phyloP scores from a whole-genome alignment of 2,329 filamentous ascomycete genomes.

The Cladophialophora exuberans region DNA sequence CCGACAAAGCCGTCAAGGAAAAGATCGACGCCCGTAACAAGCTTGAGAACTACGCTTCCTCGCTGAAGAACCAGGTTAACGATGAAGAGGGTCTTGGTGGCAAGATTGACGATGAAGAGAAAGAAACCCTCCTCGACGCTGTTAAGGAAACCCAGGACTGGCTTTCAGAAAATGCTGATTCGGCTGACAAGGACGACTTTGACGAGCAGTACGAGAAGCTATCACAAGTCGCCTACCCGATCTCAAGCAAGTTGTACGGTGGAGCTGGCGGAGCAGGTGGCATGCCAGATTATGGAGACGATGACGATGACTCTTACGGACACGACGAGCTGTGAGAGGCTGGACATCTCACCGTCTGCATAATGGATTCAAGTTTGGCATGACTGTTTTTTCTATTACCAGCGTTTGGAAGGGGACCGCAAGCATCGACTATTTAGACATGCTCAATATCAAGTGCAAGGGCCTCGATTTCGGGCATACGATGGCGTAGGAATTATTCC shows the following conservation, averaged over 20 bases:
- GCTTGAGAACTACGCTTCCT: constrained; percentile 99
- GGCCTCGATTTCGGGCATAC: constrained; percentile 12
- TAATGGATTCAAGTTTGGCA: neutral
- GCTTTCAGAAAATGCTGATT: constrained; percentile 91
- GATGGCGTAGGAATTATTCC: too few species aligned
- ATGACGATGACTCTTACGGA: constrained; percentile 62
- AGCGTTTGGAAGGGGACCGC: constrained; percentile 18
- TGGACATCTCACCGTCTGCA: constrained; percentile 10
- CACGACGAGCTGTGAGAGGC: constrained; percentile 73
- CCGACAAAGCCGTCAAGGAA: constrained; percentile 97
- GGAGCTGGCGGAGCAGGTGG: constrained; percentile 68
- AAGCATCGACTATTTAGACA: constrained; percentile 28
- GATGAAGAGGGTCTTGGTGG: constrained; percentile 95
- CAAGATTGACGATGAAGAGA: constrained; percentile 98
- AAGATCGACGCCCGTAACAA: constrained; percentile 95
- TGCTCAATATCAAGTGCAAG: constrained; percentile 9
- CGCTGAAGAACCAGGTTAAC: constrained; percentile 98
- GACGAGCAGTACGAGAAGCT: constrained; percentile 99
- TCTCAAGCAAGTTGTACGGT: constrained; percentile 95
- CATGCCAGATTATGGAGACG: constrained; percentile 60
- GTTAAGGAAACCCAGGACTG: constrained; percentile 97
- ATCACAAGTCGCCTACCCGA: constrained; percentile 93
- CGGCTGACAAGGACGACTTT: constrained; percentile 88
- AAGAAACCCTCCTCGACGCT: constrained; percentile 92
- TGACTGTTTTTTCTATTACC: constrained; percentile 20